Percentiles rank a stretch among this genome's conserved stretches.
Evolutionary conservation across 441 rosid species (phyloP).

Genomic region (Erysimum pusillum): DNA sequence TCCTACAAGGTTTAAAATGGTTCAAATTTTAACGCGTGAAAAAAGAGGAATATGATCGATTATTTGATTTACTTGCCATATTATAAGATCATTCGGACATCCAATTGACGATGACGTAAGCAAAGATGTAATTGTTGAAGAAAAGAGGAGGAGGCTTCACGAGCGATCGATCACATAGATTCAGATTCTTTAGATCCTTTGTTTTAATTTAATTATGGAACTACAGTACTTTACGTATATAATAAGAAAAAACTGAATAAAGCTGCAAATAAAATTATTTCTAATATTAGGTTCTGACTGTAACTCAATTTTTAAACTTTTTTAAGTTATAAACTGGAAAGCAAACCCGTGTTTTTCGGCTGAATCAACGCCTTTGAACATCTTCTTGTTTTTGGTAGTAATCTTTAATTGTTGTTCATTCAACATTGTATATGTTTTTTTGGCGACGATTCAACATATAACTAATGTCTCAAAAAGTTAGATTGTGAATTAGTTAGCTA

Average conservation of each 20-base stretch:
- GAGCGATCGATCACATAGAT: slow-evolving; percentile 30
- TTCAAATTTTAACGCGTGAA: background rate
- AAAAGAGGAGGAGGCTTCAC: slow-evolving; percentile 21
- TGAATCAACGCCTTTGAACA: slow-evolving; percentile 51
- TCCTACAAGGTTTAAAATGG: background rate
- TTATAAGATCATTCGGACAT: background rate
- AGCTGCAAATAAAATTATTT: slow-evolving; percentile 7
- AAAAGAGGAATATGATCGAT: background rate
- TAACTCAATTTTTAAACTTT: slow-evolving; percentile 15
- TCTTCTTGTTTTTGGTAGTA: background rate
- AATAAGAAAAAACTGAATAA: slow-evolving; percentile 1
- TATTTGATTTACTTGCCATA: background rate
- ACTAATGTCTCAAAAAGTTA: slow-evolving; percentile 38
- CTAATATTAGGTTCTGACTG: slow-evolving; percentile 12
- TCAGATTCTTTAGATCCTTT: slow-evolving; percentile 36
- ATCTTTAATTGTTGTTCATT: background rate
- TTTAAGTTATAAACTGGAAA: slow-evolving; percentile 40
- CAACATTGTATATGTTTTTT: no score
- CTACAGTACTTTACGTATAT: background rate
- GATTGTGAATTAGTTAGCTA: slow-evolving; percentile 31
- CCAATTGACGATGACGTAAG: slow-evolving; percentile 23
- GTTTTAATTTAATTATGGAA: background rate
- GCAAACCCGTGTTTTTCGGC: slow-evolving; percentile 62
- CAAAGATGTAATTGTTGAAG: slow-evolving; percentile 17
- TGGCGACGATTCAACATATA: slow-evolving; percentile 29